Evolutionary conservation across 1,139 yeast species (phyloP).

Genomic region (Lodderomyces oxycetoniae): DNA sequence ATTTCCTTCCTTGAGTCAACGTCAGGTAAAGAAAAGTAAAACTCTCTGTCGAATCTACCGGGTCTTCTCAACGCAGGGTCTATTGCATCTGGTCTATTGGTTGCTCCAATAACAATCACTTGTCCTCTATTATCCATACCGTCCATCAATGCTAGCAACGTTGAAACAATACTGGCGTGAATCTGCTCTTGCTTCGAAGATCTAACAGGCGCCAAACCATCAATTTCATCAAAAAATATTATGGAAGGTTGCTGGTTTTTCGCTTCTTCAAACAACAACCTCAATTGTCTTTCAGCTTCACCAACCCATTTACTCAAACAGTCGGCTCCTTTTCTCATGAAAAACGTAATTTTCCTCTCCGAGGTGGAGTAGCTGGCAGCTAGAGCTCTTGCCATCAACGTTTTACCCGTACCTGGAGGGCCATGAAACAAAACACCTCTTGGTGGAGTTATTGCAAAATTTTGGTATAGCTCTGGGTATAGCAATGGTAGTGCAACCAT

Average conservation of each 20-base stretch:
- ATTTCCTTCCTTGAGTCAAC: slow-evolving; percentile 73
- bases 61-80: slow-evolving; percentile 98
- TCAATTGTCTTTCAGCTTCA: slow-evolving; percentile 92
- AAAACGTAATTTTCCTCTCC: slow-evolving; percentile 81
- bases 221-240: slow-evolving; percentile 94
- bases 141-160: slow-evolving; percentile 92
- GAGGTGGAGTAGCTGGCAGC: slow-evolving; percentile 92
- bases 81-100: slow-evolving; percentile 94
- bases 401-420: slow-evolving; percentile 99
- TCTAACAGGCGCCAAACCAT: slow-evolving; percentile 96
- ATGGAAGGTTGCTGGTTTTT: slow-evolving; percentile 93
- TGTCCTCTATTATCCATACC: slow-evolving; percentile 98
- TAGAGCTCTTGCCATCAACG: slow-evolving; percentile 94
- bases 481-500: slow-evolving; percentile 93
- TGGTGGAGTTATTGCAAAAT: slow-evolving; percentile 92
- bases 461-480: slow-evolving; percentile 90
- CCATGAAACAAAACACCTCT: slow-evolving; percentile 98
- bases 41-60: slow-evolving; percentile 95
- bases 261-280: slow-evolving; percentile 92
- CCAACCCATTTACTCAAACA: slow-evolving; percentile 98
- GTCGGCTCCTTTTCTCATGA: slow-evolving; percentile 98
- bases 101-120: slow-evolving; percentile 96
- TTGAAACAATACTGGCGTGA: slow-evolving; percentile 95
- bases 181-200: slow-evolving; percentile 97
- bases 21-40: slow-evolving; percentile 92